phyloP scores from a whole-genome alignment of 306 rosid genomes.

The Gynostemma pentaphyllum region DNA sequence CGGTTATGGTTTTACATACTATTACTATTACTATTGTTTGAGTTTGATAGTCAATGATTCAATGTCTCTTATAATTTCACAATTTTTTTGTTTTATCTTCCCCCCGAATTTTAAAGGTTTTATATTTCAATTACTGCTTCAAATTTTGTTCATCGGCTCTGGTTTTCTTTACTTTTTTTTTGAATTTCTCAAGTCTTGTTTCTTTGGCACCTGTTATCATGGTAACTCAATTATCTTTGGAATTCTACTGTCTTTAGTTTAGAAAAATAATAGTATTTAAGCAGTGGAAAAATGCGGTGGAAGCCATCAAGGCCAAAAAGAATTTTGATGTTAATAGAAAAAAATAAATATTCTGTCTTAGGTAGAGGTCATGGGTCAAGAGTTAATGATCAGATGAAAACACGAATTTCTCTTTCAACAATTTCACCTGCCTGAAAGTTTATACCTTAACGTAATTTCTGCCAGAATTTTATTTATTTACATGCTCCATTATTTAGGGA shows the following conservation, averaged over 20 bases:
- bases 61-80: not conserved
- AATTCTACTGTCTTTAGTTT: not conserved
- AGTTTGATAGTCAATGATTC: not conserved
- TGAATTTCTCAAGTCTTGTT: not conserved
- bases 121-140: not conserved
- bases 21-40: not conserved
- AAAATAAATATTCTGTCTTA: conserved; percentile 48
- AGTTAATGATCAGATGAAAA: conserved; percentile 50
- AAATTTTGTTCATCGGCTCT: not conserved
- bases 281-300: conserved; percentile 40
- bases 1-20: conserved; percentile 1
- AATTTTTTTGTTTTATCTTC: not conserved
- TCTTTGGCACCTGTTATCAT: not conserved
- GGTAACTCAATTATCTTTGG: not conserved
- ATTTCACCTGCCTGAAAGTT: conserved; percentile 40
- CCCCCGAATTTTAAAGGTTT: too few relatives aligned
- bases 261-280: conserved; percentile 23
- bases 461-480: too few relatives aligned
- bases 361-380: conserved; percentile 82
- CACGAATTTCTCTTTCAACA: conserved; percentile 37
- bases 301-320: conserved; percentile 37
- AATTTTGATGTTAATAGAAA: conserved; percentile 51
- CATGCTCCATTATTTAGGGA: not conserved
- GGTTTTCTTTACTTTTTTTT: not conserved
- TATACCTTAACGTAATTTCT: conserved; percentile 32